Percentiles rank a stretch among this genome's conserved stretches.
Conservation (phyloP, 352 stramenopile genomes). For the Phytophthora pini region DNA sequence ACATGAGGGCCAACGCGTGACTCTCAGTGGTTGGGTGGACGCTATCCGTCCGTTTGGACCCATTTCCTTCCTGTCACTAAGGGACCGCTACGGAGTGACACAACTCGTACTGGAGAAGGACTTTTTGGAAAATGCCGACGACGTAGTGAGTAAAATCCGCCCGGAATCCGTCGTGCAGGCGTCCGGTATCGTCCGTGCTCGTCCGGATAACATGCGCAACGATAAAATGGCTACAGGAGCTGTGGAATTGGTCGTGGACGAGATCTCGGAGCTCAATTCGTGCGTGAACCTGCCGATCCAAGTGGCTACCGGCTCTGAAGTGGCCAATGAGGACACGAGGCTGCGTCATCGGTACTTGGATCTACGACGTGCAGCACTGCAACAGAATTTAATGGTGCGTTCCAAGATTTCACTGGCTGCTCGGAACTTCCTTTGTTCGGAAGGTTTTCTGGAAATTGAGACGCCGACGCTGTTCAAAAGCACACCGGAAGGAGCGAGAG, state of each 20-base stretch:
- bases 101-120: slow-evolving; percentile 83
- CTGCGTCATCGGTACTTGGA: slow-evolving; percentile 85
- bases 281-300: slow-evolving; percentile 68
- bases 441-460: slow-evolving; percentile 90
- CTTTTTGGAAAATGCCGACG: slow-evolving; percentile 47
- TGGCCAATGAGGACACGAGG: slow-evolving; percentile 77
- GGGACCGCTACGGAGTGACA: slow-evolving; percentile 80
- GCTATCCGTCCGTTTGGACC: slow-evolving; percentile 76
- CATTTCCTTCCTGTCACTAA: slow-evolving; percentile 84
- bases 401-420: slow-evolving; percentile 74
- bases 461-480: slow-evolving; percentile 90
- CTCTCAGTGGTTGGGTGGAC: slow-evolving; percentile 85
- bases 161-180: slow-evolving; percentile 79
- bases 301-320: slow-evolving; percentile 54
- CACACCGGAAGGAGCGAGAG: slow-evolving; percentile 85
- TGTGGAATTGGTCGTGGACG: slow-evolving; percentile 78
- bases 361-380: slow-evolving; percentile 72
- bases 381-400: slow-evolving; percentile 83
- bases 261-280: slow-evolving; percentile 67
- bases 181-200: slow-evolving; percentile 62
- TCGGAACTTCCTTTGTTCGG: slow-evolving; percentile 69
- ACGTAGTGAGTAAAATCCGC: slow-evolving; percentile 60
- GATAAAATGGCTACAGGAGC: slow-evolving; percentile 70
- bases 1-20: slow-evolving; percentile 62
- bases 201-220: slow-evolving; percentile 75